A percentile compares a stretch with the other conserved stretches of the same genome.
These are phyloP conservation scores for Heritiera fomes DNA, from an alignment of 345 rosid genomes.

Conservation along the genomic window DNA sequence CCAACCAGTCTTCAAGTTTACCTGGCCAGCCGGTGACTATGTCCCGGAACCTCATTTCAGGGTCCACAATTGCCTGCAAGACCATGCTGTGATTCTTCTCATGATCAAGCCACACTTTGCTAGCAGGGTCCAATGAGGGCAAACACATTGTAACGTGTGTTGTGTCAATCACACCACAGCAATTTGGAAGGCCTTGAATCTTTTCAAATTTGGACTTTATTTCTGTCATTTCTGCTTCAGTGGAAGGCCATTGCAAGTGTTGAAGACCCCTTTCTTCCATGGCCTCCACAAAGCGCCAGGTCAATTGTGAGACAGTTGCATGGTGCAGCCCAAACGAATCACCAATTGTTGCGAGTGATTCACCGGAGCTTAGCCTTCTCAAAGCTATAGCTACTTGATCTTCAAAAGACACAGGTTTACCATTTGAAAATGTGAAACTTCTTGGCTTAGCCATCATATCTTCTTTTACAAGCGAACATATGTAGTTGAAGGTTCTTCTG, in stretches of 20 bases:
- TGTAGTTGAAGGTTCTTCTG: conserved; percentile 47
- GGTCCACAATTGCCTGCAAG: conserved; percentile 58
- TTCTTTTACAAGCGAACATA: conserved; percentile 57
- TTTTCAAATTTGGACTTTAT: conserved; percentile 56
- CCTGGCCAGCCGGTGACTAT: conserved; percentile 76
- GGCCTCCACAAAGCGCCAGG: conserved; percentile 66
- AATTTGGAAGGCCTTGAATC: conserved; percentile 54
- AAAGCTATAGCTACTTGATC: conserved; percentile 64
- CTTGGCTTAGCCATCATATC: conserved; percentile 41
- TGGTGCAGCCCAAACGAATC: conserved; percentile 56
- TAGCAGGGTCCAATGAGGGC: conserved; percentile 45
- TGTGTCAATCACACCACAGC: conserved; percentile 57
- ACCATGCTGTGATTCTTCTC: conserved; percentile 61
- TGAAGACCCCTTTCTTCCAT: conserved; percentile 56
- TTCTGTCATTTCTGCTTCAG: conserved; percentile 34
- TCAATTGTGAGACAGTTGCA: conserved; percentile 59
- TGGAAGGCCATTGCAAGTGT: conserved; percentile 64
- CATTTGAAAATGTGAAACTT: conserved; percentile 43
- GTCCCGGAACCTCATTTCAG: conserved; percentile 56
- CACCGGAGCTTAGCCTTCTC: conserved; percentile 60
- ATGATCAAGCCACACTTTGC: conserved; percentile 47
- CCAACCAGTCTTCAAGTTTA: conserved; percentile 41
- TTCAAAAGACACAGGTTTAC: conserved; percentile 42
- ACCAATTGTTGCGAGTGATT: conserved; percentile 47
- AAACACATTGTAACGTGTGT: conserved; percentile 57